phyloP scores from a whole-genome alignment of 805 yeast species.

The Lachancea fermentati region DNA sequence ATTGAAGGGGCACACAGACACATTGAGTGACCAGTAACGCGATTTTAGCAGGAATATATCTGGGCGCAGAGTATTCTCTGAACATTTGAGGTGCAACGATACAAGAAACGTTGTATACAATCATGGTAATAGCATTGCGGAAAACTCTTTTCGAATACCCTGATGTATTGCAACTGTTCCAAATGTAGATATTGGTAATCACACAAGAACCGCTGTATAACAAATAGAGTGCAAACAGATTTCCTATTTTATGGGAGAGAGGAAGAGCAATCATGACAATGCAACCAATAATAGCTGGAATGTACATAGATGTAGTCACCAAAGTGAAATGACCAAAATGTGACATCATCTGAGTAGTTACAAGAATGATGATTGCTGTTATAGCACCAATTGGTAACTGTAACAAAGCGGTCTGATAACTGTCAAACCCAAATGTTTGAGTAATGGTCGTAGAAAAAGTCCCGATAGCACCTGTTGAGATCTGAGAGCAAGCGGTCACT shows the following conservation, averaged over 20 bases:
- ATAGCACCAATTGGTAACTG: constrained; percentile 56
- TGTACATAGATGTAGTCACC: constrained; percentile 35
- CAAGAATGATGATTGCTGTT: constrained; percentile 37
- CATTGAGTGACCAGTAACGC: constrained; percentile 48
- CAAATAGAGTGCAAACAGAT: constrained; percentile 44
- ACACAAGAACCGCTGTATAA: constrained; percentile 52
- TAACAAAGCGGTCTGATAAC: constrained; percentile 40
- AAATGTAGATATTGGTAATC: constrained; percentile 52
- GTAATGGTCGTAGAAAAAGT: constrained; percentile 50
- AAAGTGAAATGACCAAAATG: constrained; percentile 34
- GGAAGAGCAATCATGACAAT: constrained; percentile 39
- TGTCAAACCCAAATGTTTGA: constrained; percentile 45
- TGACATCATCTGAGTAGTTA: constrained; percentile 36
- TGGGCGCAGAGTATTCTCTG: constrained; percentile 45
- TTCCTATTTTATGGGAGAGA: constrained; percentile 38
- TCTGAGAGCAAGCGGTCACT: constrained; percentile 42
- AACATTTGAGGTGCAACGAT: constrained; percentile 63
- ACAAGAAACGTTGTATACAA: constrained; percentile 53
- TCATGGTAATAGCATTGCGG: constrained; percentile 50
- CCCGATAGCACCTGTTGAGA: constrained; percentile 47
- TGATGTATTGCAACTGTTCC: constrained; percentile 59
- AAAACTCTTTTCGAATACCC: constrained; percentile 55
- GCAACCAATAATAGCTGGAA: constrained; percentile 47
- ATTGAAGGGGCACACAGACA: constrained; percentile 40
- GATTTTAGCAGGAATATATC: constrained; percentile 52